These are phyloP conservation scores for Saccharomycopsis hybrid DNA, from an alignment of 1,139 yeast genomes.

Conservation along the genomic window DNA sequence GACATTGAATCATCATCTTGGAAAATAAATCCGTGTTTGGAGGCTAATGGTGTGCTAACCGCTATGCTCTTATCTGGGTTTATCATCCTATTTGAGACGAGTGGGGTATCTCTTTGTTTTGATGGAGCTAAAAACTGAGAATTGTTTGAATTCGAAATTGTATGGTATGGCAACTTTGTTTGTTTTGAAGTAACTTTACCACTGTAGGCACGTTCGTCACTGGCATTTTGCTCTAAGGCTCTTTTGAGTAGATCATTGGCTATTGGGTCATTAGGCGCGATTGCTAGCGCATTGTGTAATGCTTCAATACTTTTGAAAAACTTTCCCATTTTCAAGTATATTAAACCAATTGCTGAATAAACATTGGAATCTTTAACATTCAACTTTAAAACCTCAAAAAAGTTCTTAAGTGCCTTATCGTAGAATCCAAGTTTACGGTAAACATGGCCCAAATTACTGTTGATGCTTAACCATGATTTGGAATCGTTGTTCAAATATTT, in stretches of 20 bases:
- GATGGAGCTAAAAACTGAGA: slow-evolving; percentile 1
- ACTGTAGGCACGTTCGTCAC: slow-evolving; percentile 25
- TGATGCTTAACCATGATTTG: slow-evolving; percentile 80
- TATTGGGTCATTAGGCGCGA: slow-evolving; percentile 75
- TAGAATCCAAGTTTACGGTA: slow-evolving; percentile 62
- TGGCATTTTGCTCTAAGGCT: slow-evolving; percentile 65
- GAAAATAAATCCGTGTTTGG: background rate
- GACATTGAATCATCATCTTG: slow-evolving; percentile 7
- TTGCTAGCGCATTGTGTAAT: slow-evolving; percentile 75
- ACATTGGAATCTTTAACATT: slow-evolving; percentile 70
- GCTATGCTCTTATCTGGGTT: slow-evolving; percentile 1
- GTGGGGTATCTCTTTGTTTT: background rate
- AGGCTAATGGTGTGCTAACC: slow-evolving; percentile 4
- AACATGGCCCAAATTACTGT: slow-evolving; percentile 87
- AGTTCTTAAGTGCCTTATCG: slow-evolving; percentile 65
- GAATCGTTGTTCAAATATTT: slow-evolving; percentile 68
- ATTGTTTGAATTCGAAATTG: background rate
- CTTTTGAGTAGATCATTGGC: slow-evolving; percentile 75
- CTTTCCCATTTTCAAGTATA: slow-evolving; percentile 66
- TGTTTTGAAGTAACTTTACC: slow-evolving; percentile 18
- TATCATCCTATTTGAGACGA: background rate
- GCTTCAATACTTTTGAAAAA: slow-evolving; percentile 62
- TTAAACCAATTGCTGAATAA: slow-evolving; percentile 78
- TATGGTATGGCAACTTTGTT: slow-evolving; percentile 24
- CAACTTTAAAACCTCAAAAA: slow-evolving; percentile 66